phyloP scores from a whole-genome alignment of 75 land plant species.

The Selaginella tamariscina region DNA sequence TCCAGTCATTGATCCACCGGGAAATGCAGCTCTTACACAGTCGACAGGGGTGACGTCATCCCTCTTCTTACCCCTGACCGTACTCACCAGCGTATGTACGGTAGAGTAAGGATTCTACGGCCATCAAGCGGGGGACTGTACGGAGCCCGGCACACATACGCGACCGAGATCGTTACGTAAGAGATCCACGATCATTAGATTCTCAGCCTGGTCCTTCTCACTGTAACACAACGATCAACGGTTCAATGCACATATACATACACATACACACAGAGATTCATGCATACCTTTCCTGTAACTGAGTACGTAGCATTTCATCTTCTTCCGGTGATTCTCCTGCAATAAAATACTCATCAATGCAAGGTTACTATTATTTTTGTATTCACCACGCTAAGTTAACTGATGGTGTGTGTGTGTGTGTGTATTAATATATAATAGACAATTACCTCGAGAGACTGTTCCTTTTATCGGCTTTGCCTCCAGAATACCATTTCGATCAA shows the following conservation, averaged over 20 bases:
- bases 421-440: too few species aligned
- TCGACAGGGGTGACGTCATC: conserved; percentile 42
- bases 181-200: conserved; percentile 96
- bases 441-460: conserved; percentile 80
- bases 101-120: conserved; percentile 91
- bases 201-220: conserved; percentile 98
- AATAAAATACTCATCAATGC: too few species aligned
- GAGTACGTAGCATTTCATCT: conserved; percentile 55
- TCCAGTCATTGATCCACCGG: conserved; percentile 99
- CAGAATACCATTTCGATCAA: conserved; percentile 53
- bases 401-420: too few species aligned
- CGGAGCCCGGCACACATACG: conserved; percentile 86
- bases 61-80: conserved; percentile 61
- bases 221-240: conserved; percentile 30
- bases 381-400: too few species aligned
- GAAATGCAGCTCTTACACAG: conserved; percentile 90
- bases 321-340: conserved; percentile 42
- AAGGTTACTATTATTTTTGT: too few species aligned
- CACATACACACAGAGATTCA: background rate
- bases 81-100: conserved; percentile 96
- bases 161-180: conserved; percentile 94
- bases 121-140: conserved; percentile 92
- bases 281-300: conserved; percentile 65
- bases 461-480: conserved; percentile 99
- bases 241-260: too few species aligned